Evolutionary conservation across 2,329 filamentous ascomycete species (phyloP).

Genomic region (Penicillium psychrosexuale): DNA sequence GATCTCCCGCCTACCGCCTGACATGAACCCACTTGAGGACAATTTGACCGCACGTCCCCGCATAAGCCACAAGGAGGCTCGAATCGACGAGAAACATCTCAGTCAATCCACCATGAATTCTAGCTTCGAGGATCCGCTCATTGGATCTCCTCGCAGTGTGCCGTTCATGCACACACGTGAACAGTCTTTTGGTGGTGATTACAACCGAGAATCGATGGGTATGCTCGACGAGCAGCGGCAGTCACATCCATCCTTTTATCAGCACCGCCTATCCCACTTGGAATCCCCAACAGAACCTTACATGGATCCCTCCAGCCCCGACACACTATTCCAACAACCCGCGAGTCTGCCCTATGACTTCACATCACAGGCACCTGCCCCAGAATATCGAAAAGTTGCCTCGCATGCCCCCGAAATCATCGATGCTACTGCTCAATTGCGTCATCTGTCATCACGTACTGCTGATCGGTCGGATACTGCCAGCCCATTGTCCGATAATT

Average conservation of each 20-base stretch:
- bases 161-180: slow-evolving; percentile 78
- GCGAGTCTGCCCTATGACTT: slow-evolving; percentile 30
- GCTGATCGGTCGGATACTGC: slow-evolving; percentile 33
- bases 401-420: slow-evolving; percentile 32
- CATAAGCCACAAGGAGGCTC: slow-evolving; percentile 66
- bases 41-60: slow-evolving; percentile 72
- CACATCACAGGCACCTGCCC: slow-evolving; percentile 26
- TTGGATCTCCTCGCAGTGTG: slow-evolving; percentile 52
- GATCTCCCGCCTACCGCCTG: slow-evolving; percentile 78
- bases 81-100: slow-evolving; percentile 61
- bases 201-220: slow-evolving; percentile 52
- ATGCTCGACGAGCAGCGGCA: slow-evolving; percentile 45
- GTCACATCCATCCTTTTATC: slow-evolving; percentile 50
- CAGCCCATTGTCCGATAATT: slow-evolving; percentile 42
- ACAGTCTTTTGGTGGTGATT: slow-evolving; percentile 58
- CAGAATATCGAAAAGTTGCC: slow-evolving; percentile 27
- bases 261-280: slow-evolving; percentile 31
- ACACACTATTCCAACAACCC: slow-evolving; percentile 29
- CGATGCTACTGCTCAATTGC: slow-evolving; percentile 29
- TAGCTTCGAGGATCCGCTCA: slow-evolving; percentile 42
- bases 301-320: slow-evolving; percentile 30
- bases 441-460: slow-evolving; percentile 28
- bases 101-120: slow-evolving; percentile 50
- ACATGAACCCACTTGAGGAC: slow-evolving; percentile 91
- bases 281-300: slow-evolving; percentile 23